Evolutionary conservation across 495 filamentous ascomycete genomes (phyloP).

Genomic region (Neurospora cerealis): DNA sequence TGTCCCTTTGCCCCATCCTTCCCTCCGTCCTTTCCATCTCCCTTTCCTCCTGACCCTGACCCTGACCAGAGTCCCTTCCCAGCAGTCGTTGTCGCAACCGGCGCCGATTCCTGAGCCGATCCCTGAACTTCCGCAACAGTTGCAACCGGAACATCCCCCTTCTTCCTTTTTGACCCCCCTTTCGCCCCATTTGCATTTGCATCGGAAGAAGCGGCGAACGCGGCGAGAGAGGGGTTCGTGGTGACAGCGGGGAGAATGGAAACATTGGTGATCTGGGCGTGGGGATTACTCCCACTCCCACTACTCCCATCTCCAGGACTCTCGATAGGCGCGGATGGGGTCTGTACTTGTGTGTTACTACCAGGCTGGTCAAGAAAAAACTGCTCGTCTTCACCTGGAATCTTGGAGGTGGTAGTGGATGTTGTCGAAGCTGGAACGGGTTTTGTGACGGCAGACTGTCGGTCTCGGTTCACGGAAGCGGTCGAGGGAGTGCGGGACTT

Average conservation of each 20-base stretch:
- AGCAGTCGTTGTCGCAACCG: background rate
- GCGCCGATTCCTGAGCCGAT: background rate
- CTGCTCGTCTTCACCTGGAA: background rate
- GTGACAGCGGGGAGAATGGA: background rate
- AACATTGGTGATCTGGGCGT: background rate
- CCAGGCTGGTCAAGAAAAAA: background rate
- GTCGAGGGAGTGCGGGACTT: background rate
- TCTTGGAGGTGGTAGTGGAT: background rate
- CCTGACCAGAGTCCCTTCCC: background rate
- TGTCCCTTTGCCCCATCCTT: background rate
- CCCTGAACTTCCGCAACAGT: background rate
- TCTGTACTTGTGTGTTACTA: background rate
- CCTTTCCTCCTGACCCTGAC: background rate
- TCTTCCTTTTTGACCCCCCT: background rate
- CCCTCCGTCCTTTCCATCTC: background rate
- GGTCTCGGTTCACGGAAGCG: background rate
- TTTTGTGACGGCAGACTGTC: background rate
- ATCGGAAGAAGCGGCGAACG: background rate
- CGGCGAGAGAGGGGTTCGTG: background rate
- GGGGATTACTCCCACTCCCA: background rate
- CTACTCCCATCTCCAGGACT: background rate
- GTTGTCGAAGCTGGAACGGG: background rate
- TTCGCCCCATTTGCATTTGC: background rate
- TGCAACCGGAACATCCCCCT: background rate
- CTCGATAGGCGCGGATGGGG: background rate